Evolutionary conservation across 2,329 filamentous ascomycete genomes (phyloP).

Genomic region (Neurospora sp.): DNA sequence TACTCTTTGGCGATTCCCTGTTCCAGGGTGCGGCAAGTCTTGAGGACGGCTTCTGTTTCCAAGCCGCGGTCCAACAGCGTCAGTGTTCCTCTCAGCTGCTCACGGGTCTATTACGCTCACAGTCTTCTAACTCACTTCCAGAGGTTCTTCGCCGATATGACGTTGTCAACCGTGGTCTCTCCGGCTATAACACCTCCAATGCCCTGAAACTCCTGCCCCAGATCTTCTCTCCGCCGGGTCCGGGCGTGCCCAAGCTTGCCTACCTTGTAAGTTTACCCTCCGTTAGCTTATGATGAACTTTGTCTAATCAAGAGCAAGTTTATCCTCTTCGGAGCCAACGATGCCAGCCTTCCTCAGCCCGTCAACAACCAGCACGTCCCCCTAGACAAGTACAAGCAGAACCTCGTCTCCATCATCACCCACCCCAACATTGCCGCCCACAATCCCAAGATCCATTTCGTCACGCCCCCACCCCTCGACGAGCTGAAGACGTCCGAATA

Average conservation of each 20-base stretch:
- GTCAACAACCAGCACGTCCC: constrained; percentile 65
- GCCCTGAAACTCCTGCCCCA: constrained; percentile 57
- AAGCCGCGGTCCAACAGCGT: constrained; percentile 61
- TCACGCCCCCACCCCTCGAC: constrained; percentile 76
- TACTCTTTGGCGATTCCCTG: constrained; percentile 87
- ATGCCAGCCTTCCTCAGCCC: constrained; percentile 59
- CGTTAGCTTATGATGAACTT: background rate
- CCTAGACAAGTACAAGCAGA: constrained; percentile 62
- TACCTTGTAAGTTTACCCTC: constrained; percentile 46
- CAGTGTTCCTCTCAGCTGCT: constrained; percentile 21
- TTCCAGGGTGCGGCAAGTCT: constrained; percentile 58
- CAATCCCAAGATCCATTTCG: constrained; percentile 60
- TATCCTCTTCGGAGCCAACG: constrained; percentile 83
- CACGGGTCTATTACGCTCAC: background rate
- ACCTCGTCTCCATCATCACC: constrained; percentile 60
- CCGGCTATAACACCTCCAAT: constrained; percentile 75
- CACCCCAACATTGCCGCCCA: constrained; percentile 63
- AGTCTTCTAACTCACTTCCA: constrained; percentile 23
- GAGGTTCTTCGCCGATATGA: constrained; percentile 70
- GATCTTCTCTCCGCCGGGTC: constrained; percentile 58
- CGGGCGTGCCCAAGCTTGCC: constrained; percentile 48
- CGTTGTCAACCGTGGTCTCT: constrained; percentile 79
- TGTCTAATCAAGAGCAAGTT: constrained; percentile 29
- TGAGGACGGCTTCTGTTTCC: constrained; percentile 62
- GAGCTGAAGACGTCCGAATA: constrained; percentile 52